These are phyloP conservation scores for Candida hispaniensis DNA, from an alignment of 805 yeast species.

Conservation along the genomic window DNA sequence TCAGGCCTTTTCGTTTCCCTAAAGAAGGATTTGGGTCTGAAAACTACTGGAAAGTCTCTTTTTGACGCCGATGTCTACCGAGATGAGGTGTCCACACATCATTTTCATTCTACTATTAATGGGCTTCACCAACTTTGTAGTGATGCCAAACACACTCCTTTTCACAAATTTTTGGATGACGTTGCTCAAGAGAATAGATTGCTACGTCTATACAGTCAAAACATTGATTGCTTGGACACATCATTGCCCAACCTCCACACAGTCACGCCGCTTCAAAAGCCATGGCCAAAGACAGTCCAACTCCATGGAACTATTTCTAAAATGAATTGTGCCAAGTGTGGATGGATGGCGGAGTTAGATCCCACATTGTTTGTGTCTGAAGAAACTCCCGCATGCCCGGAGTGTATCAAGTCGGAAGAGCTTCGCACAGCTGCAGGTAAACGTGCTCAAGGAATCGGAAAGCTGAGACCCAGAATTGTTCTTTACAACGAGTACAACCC, in stretches of 20 bases:
- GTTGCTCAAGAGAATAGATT: conserved; percentile 55
- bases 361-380: conserved; percentile 39
- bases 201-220: conserved; percentile 72
- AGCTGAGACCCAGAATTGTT: conserved; percentile 54
- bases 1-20: conserved; percentile 60
- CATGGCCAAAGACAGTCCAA: conserved; percentile 55
- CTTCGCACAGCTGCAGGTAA: conserved; percentile 52
- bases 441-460: conserved; percentile 52
- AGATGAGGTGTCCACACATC: conserved; percentile 44
- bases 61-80: conserved; percentile 74
- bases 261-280: conserved; percentile 38
- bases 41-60: conserved; percentile 52
- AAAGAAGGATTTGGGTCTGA: conserved; percentile 28
- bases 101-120: conserved; percentile 67
- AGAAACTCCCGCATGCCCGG: conserved; percentile 47
- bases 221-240: conserved; percentile 71
- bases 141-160: conserved; percentile 56
- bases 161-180: conserved; percentile 53
- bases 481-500: conserved; percentile 72
- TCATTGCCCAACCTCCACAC: conserved; percentile 42
- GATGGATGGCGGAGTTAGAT: conserved; percentile 43
- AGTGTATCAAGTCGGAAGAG: conserved; percentile 48
- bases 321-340: conserved; percentile 71
- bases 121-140: conserved; percentile 46
- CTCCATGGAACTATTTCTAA: conserved; percentile 72